phyloP scores from a whole-genome alignment of 2,329 filamentous ascomycete genomes.

The Stromatinia cepivora region DNA sequence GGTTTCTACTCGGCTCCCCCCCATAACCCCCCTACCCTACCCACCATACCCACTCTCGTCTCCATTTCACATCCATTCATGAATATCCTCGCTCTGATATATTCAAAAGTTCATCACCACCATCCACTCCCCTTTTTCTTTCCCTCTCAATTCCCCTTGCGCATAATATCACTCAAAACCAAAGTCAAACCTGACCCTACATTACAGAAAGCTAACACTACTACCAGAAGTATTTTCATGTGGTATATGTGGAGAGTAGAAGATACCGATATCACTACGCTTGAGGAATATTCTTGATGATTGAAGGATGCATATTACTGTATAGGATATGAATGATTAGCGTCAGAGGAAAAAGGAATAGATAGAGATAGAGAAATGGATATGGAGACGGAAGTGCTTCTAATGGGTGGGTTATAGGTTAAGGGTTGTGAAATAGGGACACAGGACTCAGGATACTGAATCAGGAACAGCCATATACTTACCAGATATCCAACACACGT shows the following conservation, averaged over 20 bases:
- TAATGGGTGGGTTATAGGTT: neutral
- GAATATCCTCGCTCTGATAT: too few relatives aligned
- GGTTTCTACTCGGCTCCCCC: neutral
- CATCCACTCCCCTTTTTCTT: neutral
- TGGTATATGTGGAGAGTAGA: conserved; percentile 97
- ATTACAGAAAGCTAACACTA: neutral
- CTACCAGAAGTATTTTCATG: conserved; percentile 79
- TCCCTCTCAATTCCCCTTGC: neutral
- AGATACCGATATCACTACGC: conserved; percentile 69
- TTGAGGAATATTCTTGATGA: conserved; percentile 44
- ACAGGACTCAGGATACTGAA: neutral
- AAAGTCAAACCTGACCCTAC: neutral
- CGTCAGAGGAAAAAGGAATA: neutral
- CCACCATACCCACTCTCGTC: neutral
- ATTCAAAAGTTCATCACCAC: neutral
- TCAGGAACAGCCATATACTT: too few relatives aligned
- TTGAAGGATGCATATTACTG: neutral
- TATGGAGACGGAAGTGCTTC: too few relatives aligned
- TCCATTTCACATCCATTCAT: neutral
- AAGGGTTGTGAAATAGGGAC: neutral
- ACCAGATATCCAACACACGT: too few relatives aligned
- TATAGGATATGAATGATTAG: neutral
- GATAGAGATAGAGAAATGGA: too few relatives aligned
- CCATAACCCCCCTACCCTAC: neutral
- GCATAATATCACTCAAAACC: neutral